A percentile compares a stretch with the other conserved stretches of the same genome.
Evolutionary conservation across 495 filamentous ascomycete species (phyloP).

Genomic region (Trichoderma gamsii): DNA sequence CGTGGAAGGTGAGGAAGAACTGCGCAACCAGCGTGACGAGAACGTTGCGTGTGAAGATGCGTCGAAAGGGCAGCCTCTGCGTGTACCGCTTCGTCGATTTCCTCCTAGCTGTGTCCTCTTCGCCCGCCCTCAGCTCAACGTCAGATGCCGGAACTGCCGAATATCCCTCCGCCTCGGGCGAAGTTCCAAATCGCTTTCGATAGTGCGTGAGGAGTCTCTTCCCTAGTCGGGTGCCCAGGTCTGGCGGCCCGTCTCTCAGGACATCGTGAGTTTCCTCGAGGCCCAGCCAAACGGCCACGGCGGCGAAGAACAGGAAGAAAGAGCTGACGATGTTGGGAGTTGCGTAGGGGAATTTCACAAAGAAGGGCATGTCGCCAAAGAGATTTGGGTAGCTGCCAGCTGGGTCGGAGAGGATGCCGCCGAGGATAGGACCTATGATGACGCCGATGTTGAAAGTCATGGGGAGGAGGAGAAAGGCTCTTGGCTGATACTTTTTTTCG

Average conservation of each 20-base stretch:
- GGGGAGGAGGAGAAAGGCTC: constrained; percentile 63
- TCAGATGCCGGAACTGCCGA: constrained; percentile 18
- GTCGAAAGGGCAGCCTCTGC: constrained; percentile 55
- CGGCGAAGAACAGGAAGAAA: constrained; percentile 52
- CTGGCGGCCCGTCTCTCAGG: constrained; percentile 36
- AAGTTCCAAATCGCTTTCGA: constrained; percentile 18
- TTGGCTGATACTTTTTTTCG: constrained; percentile 54
- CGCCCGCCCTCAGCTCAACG: background rate
- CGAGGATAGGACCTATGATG: constrained; percentile 69
- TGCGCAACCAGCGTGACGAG: constrained; percentile 56
- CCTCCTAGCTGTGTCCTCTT: background rate
- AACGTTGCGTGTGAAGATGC: constrained; percentile 77
- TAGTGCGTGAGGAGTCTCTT: constrained; percentile 25
- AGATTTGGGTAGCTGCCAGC: constrained; percentile 60
- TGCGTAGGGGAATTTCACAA: constrained; percentile 65
- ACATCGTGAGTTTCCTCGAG: constrained; percentile 62
- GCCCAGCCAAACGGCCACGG: constrained; percentile 53
- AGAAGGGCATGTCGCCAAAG: constrained; percentile 64
- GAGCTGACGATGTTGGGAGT: constrained; percentile 70
- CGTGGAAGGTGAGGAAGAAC: constrained; percentile 66
- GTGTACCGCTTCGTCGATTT: constrained; percentile 29
- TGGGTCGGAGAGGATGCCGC: constrained; percentile 69
- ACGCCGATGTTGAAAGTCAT: constrained; percentile 76
- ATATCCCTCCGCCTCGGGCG: constrained; percentile 17
- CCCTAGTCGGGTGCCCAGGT: constrained; percentile 41